Base-by-base conservation (phyloP, 208 protist species). In the Hexamita inflata region DNA sequence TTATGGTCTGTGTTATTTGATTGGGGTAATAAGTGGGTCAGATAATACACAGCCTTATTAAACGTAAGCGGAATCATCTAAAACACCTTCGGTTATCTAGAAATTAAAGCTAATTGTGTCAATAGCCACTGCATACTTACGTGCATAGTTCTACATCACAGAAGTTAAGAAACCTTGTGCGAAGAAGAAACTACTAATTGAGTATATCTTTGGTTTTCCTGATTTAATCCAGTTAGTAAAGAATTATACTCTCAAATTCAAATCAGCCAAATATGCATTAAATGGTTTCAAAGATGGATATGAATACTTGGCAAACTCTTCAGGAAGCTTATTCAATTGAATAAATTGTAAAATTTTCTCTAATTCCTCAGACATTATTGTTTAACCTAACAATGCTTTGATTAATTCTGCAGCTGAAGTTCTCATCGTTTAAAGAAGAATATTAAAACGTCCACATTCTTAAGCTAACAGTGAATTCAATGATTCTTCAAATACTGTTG, bases 391-490 rank as follows among this genome's bases (percentile, higher is more conserved):
- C 38, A 98, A 83, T 30, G 94, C 95, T 64, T 89, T 88, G 78
- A 92, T 86, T 29, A 98, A 85, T 62, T 96, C 89, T 65, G 86
- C 86, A 34, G 97, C 87, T 24, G 89, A 90, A 29, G 61, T 81
- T 39, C 83, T 80, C 82, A 98, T 96, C 15, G 83, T 83, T 13
- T 59, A 81, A 38, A 94, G 86, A 30, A 98, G 86, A 9, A 66
- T 66, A 82, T 98, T 97, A 90, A 91, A 98, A 28, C 86, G 87
- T 75, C 93, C 92, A 32, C 92, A 88, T 85, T 97, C 95, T 83
- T 98, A 94, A 38, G 90, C 86, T 29, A 98, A 80, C 39, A 97
- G 93, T 26, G 93, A 96, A 84, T 97, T 96, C 92, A 98, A 94
- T 4, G 90, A 94, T 82, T 97, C 92, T 77, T 92, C 87, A 85